A percentile compares a stretch with the other conserved stretches of the same genome.
phyloP scores from a whole-genome alignment of 2,329 filamentous ascomycete genomes.

The Penicillium frequentans region DNA sequence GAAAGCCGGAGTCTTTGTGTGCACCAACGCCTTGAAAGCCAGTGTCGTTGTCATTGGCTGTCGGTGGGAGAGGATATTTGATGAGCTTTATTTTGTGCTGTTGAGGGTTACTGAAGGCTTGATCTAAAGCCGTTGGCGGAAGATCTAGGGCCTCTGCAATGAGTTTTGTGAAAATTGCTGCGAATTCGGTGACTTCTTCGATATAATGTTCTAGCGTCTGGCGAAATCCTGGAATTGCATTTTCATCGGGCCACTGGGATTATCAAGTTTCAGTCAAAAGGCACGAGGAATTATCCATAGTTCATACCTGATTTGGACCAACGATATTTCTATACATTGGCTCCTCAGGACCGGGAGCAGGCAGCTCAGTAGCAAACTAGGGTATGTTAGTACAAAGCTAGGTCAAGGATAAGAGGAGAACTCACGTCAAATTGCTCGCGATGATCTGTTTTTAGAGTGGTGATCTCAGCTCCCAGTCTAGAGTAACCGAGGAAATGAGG shows the following conservation, averaged over 20 bases:
- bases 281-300: neutral
- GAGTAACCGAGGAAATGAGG: slow-evolving; percentile 41
- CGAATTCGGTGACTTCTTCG: slow-evolving; percentile 24
- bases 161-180: slow-evolving; percentile 28
- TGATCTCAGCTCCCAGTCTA: slow-evolving; percentile 35
- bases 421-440: slow-evolving; percentile 40
- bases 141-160: slow-evolving; percentile 37
- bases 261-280: neutral
- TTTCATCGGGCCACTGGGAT: slow-evolving; percentile 35
- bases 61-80: slow-evolving; percentile 45
- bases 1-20: slow-evolving; percentile 52
- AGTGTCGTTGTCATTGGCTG: slow-evolving; percentile 18
- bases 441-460: slow-evolving; percentile 32
- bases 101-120: slow-evolving; percentile 34
- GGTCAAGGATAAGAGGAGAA: neutral
- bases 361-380: slow-evolving; percentile 39
- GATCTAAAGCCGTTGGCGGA: slow-evolving; percentile 26
- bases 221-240: slow-evolving; percentile 33
- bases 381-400: slow-evolving; percentile 10
- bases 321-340: slow-evolving; percentile 36
- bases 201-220: slow-evolving; percentile 31
- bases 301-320: slow-evolving; percentile 36
- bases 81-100: slow-evolving; percentile 41
- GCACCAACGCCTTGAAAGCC: slow-evolving; percentile 44
- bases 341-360: slow-evolving; percentile 33